These are phyloP conservation scores for Chaetomidium leptoderma DNA, from an alignment of 495 filamentous ascomycete genomes.

Conservation along the genomic window DNA sequence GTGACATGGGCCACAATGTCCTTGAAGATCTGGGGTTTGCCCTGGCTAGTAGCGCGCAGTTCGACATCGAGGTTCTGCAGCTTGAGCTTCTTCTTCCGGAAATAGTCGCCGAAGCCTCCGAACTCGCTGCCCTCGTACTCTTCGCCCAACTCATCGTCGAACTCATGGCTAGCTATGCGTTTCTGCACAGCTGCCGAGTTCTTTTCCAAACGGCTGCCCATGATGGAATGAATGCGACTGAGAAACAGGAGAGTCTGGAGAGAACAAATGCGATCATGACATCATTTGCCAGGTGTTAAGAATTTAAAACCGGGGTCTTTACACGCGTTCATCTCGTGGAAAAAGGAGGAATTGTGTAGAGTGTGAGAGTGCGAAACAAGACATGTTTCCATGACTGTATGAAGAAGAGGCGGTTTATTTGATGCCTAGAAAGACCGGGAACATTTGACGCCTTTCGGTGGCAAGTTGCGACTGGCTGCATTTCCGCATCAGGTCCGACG, in stretches of 20 bases:
- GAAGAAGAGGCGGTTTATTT: too few relatives aligned
- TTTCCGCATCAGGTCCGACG: background rate
- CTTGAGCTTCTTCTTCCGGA: constrained; percentile 90
- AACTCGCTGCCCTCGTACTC: constrained; percentile 87
- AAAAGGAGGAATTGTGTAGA: background rate
- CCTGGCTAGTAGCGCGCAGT: constrained; percentile 58
- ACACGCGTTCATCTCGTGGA: background rate
- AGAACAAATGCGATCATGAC: constrained; percentile 9
- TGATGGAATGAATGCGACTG: constrained; percentile 37
- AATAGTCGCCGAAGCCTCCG: constrained; percentile 85
- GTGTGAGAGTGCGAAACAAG: background rate
- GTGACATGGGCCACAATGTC: constrained; percentile 86
- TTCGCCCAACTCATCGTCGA: constrained; percentile 69
- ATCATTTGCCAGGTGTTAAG: constrained; percentile 14
- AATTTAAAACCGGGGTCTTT: background rate
- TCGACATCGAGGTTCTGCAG: constrained; percentile 88
- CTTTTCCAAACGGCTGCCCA: constrained; percentile 75
- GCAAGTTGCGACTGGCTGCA: background rate
- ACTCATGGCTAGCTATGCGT: constrained; percentile 67
- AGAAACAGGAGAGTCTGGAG: background rate
- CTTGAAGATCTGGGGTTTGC: constrained; percentile 80
- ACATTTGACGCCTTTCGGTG: constrained; percentile 1
- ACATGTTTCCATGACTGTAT: background rate
- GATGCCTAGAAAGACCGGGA: too few relatives aligned
- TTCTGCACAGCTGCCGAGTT: constrained; percentile 77